Evolutionary conservation across 441 rosid genomes (phyloP).

Genomic region (Raphanus hybrid): DNA sequence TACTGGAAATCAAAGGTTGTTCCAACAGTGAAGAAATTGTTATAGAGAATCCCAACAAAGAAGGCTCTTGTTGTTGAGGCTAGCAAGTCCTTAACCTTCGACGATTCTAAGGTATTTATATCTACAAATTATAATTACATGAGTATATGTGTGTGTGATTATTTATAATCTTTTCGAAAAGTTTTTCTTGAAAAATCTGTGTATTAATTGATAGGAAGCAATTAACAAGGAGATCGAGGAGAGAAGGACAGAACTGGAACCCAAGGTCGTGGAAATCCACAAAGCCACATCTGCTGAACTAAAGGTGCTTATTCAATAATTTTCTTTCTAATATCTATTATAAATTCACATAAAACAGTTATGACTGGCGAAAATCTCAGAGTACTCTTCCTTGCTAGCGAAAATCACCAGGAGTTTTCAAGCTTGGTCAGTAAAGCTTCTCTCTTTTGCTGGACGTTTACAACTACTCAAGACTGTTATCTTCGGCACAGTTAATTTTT

Average conservation of each 20-base stretch:
- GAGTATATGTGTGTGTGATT: neutral
- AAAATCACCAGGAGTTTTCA: too few relatives aligned
- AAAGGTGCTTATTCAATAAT: constrained; percentile 8
- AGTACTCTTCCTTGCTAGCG: too few relatives aligned
- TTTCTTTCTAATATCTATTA: too few relatives aligned
- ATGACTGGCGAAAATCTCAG: too few relatives aligned
- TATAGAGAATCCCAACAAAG: constrained; percentile 59
- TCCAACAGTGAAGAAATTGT: constrained; percentile 76
- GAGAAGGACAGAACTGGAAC: constrained; percentile 12
- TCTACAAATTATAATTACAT: neutral
- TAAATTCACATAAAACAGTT: too few relatives aligned
- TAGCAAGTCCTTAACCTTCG: constrained; percentile 16
- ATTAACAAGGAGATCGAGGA: constrained; percentile 28
- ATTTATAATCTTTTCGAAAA: neutral
- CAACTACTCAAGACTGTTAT: too few relatives aligned
- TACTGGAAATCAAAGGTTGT: constrained; percentile 83
- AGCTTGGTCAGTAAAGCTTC: too few relatives aligned
- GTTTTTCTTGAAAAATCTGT: too few relatives aligned
- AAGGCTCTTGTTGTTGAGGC: constrained; percentile 73
- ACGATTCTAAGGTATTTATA: constrained; percentile 15
- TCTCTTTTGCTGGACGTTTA: too few relatives aligned
- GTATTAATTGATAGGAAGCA: constrained; percentile 13
- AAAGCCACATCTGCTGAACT: constrained; percentile 29
- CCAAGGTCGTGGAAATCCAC: constrained; percentile 17
- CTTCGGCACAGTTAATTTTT: too few relatives aligned